These are phyloP conservation scores for Arthrobotrys pseudoclavata DNA, from an alignment of 2,329 filamentous ascomycete genomes.

Conservation along the genomic window DNA sequence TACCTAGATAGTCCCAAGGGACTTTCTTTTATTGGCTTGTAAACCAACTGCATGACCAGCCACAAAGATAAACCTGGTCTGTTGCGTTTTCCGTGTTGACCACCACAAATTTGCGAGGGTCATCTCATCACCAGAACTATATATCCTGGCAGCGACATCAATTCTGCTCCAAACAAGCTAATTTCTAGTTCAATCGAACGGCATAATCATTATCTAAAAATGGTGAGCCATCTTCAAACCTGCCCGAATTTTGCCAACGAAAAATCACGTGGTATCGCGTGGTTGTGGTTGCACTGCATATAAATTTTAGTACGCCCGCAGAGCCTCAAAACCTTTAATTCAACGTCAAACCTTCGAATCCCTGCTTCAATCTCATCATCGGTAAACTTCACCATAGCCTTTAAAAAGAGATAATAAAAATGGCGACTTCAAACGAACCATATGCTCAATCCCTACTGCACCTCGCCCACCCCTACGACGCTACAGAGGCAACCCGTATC, in stretches of 20 bases:
- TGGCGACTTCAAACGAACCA: constrained; percentile 62
- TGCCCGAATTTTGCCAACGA: background rate
- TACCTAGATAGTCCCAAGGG: too few species aligned
- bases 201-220: background rate
- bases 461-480: constrained; percentile 82
- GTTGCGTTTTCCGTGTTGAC: constrained; percentile 4
- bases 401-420: background rate
- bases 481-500: constrained; percentile 71
- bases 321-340: constrained; percentile 23
- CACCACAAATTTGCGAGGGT: background rate
- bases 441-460: constrained; percentile 77
- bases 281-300: background rate
- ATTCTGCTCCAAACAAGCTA: background rate
- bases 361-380: background rate
- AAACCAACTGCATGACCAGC: too few species aligned
- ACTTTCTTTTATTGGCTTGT: too few species aligned
- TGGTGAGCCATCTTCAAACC: background rate
- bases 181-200: constrained; percentile 2
- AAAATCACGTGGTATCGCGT: background rate
- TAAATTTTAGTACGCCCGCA: constrained; percentile 2
- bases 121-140: background rate
- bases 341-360: constrained; percentile 7
- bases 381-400: background rate
- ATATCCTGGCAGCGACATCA: background rate
- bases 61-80: constrained; percentile 2